Conservation (phyloP, 2,329 filamentous ascomycete species). For the Magnaporthiopsis poae region DNA sequence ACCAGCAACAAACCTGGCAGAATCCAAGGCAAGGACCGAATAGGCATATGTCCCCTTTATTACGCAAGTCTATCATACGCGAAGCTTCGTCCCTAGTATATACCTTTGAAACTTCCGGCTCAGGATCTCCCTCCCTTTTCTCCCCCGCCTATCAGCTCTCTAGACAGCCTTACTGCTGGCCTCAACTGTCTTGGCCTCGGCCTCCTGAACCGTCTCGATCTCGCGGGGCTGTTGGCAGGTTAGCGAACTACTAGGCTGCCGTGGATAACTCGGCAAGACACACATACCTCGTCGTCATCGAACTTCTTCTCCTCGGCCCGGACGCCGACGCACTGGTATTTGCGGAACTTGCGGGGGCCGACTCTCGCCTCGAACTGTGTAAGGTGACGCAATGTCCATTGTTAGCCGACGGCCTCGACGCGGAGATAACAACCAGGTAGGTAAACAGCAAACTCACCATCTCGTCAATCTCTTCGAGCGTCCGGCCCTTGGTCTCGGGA, state of each 20-base stretch:
- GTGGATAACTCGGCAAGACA: too few relatives aligned
- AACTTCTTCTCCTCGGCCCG: slow-evolving; percentile 3
- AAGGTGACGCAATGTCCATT: background rate
- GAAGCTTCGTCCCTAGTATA: background rate
- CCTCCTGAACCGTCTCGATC: slow-evolving; percentile 1
- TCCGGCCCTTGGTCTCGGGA: slow-evolving; percentile 35
- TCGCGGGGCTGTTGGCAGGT: background rate
- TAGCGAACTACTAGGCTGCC: background rate
- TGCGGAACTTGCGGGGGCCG: slow-evolving; percentile 1
- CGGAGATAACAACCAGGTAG: background rate
- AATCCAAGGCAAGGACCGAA: too few relatives aligned
- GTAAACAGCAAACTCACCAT: slow-evolving; percentile 18
- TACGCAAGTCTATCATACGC: too few relatives aligned
- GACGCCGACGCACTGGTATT: slow-evolving; percentile 3
- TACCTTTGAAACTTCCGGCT: background rate
- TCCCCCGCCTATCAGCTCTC: background rate
- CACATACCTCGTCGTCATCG: background rate
- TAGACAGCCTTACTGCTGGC: background rate
- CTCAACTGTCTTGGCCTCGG: background rate
- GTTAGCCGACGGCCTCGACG: background rate
- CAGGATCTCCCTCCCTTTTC: background rate
- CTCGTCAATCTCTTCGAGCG: slow-evolving; percentile 38
- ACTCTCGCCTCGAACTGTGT: slow-evolving; percentile 6
- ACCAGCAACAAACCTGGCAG: too few relatives aligned
- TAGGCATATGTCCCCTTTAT: too few relatives aligned